These are phyloP conservation scores for Bullera alba DNA, from an alignment of 768 basidiomycete species.

Conservation along the genomic window DNA sequence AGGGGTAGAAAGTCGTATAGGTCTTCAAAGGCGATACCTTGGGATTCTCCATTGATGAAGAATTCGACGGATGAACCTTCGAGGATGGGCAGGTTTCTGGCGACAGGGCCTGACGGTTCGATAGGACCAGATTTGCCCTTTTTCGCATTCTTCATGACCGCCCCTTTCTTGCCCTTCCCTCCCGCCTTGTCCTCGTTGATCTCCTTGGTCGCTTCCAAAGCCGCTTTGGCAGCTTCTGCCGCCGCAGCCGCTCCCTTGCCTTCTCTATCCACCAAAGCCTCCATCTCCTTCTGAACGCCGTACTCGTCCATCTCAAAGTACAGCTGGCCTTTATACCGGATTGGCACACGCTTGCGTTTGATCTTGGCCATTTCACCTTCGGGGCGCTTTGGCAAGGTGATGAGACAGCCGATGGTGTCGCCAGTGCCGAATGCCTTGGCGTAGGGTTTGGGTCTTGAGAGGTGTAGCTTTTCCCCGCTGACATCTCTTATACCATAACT, in stretches of 20 bases:
- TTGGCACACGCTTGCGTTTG: constrained; percentile 81
- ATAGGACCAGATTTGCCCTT: constrained; percentile 1
- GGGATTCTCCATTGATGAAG: constrained; percentile 82
- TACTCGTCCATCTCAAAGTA: constrained; percentile 95
- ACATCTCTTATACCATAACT: constrained; percentile 87
- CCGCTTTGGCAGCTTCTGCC: constrained; percentile 17
- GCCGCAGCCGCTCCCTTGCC: constrained; percentile 39
- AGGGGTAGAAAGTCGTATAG: constrained; percentile 85
- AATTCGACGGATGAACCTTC: constrained; percentile 70
- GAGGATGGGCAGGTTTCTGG: constrained; percentile 63
- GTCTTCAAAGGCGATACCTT: constrained; percentile 76
- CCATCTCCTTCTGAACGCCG: constrained; percentile 83
- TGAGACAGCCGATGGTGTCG: constrained; percentile 88
- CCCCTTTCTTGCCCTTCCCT: constrained; percentile 51
- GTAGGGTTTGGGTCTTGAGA: constrained; percentile 74
- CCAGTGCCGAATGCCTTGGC: constrained; percentile 66
- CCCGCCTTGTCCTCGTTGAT: neutral
- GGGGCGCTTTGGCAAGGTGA: constrained; percentile 61
- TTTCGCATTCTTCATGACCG: constrained; percentile 17
- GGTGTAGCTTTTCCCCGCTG: constrained; percentile 79
- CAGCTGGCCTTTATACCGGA: constrained; percentile 92
- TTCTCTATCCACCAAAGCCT: constrained; percentile 66
- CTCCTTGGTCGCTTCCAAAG: constrained; percentile 7
- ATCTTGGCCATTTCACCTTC: constrained; percentile 40
- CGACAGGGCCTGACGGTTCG: constrained; percentile 38